Evolutionary conservation across 257 asterid species (phyloP).

Genomic region (Salvia splendens): DNA sequence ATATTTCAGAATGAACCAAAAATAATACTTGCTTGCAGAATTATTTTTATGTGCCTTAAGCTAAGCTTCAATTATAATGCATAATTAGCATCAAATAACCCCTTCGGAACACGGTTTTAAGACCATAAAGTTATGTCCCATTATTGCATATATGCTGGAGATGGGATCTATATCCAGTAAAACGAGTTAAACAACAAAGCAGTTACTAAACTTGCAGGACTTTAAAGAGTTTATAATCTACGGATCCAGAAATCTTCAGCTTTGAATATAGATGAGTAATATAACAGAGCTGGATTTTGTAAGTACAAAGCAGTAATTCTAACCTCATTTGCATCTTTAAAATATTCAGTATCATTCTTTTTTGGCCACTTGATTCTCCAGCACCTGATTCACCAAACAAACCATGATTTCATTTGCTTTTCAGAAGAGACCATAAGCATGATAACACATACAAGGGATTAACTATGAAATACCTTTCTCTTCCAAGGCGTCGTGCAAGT

Average conservation of each 20-base stretch:
- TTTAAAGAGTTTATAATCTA: too few relatives aligned
- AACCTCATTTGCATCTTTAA: constrained; percentile 99
- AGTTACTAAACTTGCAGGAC: too few relatives aligned
- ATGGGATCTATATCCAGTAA: too few relatives aligned
- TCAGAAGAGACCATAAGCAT: constrained; percentile 10
- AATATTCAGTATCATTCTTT: constrained; percentile 55
- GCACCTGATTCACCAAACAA: constrained; percentile 64
- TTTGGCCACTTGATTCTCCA: constrained; percentile 98
- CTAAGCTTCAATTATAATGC: too few relatives aligned
- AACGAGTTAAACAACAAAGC: too few relatives aligned
- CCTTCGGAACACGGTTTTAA: too few relatives aligned
- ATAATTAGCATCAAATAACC: too few relatives aligned
- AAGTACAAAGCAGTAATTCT: background rate
- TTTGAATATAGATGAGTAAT: too few relatives aligned
- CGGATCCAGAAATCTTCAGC: too few relatives aligned
- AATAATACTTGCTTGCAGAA: constrained; percentile 2
- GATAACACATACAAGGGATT: constrained; percentile 6
- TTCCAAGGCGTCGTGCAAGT: constrained; percentile 94
- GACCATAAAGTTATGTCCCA: too few relatives aligned
- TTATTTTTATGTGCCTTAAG: background rate
- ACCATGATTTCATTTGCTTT: constrained; percentile 12
- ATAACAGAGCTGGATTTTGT: too few relatives aligned
- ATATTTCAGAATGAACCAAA: background rate
- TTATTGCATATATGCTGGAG: too few relatives aligned
- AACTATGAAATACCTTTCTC: constrained; percentile 59